These are phyloP conservation scores for Teunomyces gatunensis DNA, from an alignment of 805 yeast genomes.

Conservation along the genomic window DNA sequence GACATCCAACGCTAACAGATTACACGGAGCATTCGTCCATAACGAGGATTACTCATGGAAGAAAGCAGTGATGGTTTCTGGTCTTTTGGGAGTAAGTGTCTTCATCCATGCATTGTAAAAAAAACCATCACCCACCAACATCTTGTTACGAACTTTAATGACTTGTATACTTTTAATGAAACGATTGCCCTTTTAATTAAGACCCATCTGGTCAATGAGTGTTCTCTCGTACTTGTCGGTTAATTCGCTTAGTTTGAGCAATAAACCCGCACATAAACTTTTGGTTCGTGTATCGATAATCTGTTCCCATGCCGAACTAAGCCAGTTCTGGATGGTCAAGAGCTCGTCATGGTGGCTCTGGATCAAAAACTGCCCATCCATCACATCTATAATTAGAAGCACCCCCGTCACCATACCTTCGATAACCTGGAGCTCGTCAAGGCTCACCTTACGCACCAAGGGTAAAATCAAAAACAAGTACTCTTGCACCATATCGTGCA, in stretches of 20 bases:
- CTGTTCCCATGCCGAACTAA: slow-evolving; percentile 30
- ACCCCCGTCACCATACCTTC: slow-evolving; percentile 41
- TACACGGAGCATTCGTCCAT: slow-evolving; percentile 5
- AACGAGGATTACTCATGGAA: slow-evolving; percentile 16
- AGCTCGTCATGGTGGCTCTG: slow-evolving; percentile 20
- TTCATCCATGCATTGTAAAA: slow-evolving; percentile 10
- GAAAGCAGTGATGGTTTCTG: slow-evolving; percentile 15
- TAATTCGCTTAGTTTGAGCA: slow-evolving; percentile 26
- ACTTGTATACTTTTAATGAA: background rate
- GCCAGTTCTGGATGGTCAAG: slow-evolving; percentile 23
- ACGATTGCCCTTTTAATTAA: background rate
- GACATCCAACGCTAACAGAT: slow-evolving; percentile 18
- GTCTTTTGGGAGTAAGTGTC: slow-evolving; percentile 14
- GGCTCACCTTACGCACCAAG: slow-evolving; percentile 13
- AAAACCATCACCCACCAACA: too few species aligned
- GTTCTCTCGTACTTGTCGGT: slow-evolving; percentile 26
- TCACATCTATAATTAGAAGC: slow-evolving; percentile 32
- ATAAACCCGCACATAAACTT: slow-evolving; percentile 39
- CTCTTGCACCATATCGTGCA: slow-evolving; percentile 59
- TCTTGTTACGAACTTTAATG: background rate
- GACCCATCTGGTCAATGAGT: slow-evolving; percentile 24
- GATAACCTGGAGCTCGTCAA: slow-evolving; percentile 31
- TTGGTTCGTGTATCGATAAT: slow-evolving; percentile 37
- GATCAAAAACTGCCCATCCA: slow-evolving; percentile 26
- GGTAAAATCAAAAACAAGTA: slow-evolving; percentile 36